Percentiles rank a stretch among this genome's conserved stretches.
Conservation (phyloP, 2,329 filamentous ascomycete species). For the Nemania serpens region DNA sequence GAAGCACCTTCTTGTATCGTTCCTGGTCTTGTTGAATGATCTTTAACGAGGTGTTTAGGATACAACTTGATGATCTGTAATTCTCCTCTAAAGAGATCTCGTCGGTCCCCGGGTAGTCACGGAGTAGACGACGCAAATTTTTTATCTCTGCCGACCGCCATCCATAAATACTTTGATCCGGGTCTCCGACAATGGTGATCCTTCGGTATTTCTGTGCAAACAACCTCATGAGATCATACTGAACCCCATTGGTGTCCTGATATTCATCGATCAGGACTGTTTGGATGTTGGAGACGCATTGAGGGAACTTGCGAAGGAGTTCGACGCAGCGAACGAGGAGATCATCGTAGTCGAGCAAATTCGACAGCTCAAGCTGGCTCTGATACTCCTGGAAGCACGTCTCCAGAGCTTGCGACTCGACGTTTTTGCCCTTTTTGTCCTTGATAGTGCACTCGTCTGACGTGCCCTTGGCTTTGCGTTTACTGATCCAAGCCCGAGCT, state of each 20-base stretch:
- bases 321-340: constrained; percentile 82
- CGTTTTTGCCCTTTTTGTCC: constrained; percentile 49
- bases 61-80: constrained; percentile 87
- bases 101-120: constrained; percentile 75
- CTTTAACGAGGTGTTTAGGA: constrained; percentile 77
- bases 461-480: constrained; percentile 63
- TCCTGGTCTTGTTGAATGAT: constrained; percentile 89
- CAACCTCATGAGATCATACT: constrained; percentile 91
- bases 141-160: constrained; percentile 92
- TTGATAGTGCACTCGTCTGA: constrained; percentile 44
- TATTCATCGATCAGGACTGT: constrained; percentile 96
- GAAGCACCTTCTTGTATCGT: constrained; percentile 77
- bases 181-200: constrained; percentile 96
- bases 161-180: constrained; percentile 97
- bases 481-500: constrained; percentile 78
- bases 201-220: constrained; percentile 73
- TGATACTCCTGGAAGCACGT: constrained; percentile 78
- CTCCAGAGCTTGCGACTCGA: constrained; percentile 64
- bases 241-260: constrained; percentile 93
- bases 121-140: constrained; percentile 79
- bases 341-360: constrained; percentile 93
- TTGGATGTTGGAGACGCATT: constrained; percentile 87
- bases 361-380: constrained; percentile 71
- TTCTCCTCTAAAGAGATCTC: constrained; percentile 91
- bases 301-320: constrained; percentile 72